Evolutionary conservation across 176 grass and related monocot species (phyloP).

Genomic region (Chrysopogon serrulatus): DNA sequence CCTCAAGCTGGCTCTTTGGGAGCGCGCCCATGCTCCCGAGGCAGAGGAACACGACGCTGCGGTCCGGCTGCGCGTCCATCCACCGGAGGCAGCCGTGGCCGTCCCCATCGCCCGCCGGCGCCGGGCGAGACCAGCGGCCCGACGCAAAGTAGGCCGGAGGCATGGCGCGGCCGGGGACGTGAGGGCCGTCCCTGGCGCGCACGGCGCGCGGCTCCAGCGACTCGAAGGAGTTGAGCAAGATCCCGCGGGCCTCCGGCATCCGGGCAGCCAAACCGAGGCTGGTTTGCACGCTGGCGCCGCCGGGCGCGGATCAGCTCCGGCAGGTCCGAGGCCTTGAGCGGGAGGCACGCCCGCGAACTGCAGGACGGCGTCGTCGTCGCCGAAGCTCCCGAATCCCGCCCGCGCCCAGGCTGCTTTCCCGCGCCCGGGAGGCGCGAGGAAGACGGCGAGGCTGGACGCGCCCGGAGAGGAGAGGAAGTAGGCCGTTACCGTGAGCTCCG

Average conservation of each 20-base stretch:
- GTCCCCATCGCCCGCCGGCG: neutral
- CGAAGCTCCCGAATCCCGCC: neutral
- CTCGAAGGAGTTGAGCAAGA: conserved; percentile 25
- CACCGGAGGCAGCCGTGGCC: no score
- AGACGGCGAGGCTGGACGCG: conserved; percentile 5
- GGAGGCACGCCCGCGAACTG: conserved; percentile 13
- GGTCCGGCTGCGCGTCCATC: no score
- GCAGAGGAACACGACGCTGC: no score
- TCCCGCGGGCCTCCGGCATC: neutral
- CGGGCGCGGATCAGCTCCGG: neutral
- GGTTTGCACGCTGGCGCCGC: neutral
- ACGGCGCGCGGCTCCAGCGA: no score
- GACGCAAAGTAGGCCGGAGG: conserved; percentile 17
- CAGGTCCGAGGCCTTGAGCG: neutral
- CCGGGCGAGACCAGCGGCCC: neutral
- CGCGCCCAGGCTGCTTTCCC: neutral
- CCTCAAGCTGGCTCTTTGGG: no score
- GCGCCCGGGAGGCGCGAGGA: conserved; percentile 4
- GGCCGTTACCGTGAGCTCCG: conserved; percentile 10
- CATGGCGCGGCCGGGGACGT: neutral
- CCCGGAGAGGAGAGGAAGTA: conserved; percentile 26
- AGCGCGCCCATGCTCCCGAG: no score
- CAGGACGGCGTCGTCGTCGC: neutral
- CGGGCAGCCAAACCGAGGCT: neutral
- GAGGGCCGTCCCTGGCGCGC: neutral